These are phyloP conservation scores for Coemansia sp. DNA, from an alignment of 192 early-diverging fungal genomes.

Conservation along the genomic window DNA sequence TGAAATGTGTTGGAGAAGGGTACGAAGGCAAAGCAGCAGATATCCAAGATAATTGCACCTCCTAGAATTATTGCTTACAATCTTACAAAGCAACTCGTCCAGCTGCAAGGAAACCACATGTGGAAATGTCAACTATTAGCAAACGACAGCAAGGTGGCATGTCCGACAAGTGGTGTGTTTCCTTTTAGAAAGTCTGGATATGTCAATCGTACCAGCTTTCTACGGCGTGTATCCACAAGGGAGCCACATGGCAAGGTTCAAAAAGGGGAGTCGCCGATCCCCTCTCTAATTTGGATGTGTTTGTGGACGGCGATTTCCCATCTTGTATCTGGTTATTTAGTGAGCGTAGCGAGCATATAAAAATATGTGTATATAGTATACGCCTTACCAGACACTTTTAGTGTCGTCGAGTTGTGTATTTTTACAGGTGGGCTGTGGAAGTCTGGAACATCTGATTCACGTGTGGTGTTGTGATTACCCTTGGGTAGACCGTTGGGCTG, in stretches of 20 bases:
- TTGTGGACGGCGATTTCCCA: neutral
- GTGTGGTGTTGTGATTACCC: no score
- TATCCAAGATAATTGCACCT: no score
- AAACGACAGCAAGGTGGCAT: neutral
- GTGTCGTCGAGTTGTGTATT: no score
- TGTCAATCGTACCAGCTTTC: neutral
- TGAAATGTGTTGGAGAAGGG: no score
- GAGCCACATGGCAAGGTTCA: neutral
- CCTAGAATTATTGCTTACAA: neutral
- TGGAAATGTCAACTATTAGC: neutral
- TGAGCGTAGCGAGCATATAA: no score
- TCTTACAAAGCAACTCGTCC: neutral
- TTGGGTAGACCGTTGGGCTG: no score
- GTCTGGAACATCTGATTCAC: no score
- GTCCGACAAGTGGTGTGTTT: neutral
- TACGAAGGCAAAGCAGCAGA: no score
- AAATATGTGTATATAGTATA: no score
- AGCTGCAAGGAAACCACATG: neutral
- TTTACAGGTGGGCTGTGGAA: no score
- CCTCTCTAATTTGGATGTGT: slow-evolving; percentile 1
- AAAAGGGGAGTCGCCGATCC: neutral
- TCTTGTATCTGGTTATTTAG: no score
- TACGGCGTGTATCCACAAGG: neutral
- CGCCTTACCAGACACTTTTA: no score
- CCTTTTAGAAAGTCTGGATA: neutral